A percentile compares a stretch with the other conserved stretches of the same genome.
These are phyloP conservation scores for Phytophthora hybrid DNA, from an alignment of 352 stramenopile species.

Conservation along the genomic window DNA sequence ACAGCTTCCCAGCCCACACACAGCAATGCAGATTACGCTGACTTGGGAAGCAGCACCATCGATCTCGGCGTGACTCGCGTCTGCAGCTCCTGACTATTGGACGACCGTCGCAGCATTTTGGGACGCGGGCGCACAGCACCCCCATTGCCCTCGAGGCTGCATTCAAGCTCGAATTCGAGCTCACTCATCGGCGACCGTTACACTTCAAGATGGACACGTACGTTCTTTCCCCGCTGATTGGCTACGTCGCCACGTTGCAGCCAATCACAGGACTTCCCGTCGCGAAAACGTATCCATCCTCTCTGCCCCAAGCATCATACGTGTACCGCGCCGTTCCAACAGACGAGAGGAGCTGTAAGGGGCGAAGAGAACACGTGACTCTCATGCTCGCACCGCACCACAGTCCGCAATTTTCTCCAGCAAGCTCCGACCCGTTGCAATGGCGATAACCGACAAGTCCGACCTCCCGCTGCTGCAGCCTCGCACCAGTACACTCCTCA, in stretches of 20 bases:
- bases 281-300: slow-evolving; percentile 26
- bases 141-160: neutral
- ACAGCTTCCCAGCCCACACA: neutral
- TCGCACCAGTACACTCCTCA: slow-evolving; percentile 21
- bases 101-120: slow-evolving; percentile 14
- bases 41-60: neutral
- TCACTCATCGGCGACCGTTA: slow-evolving; percentile 22
- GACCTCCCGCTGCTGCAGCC: slow-evolving; percentile 52
- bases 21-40: slow-evolving; percentile 1
- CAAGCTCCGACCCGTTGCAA: slow-evolving; percentile 5
- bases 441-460: slow-evolving; percentile 37
- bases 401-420: slow-evolving; percentile 32
- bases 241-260: slow-evolving; percentile 2
- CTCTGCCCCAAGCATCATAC: slow-evolving; percentile 9
- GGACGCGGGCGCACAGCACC: slow-evolving; percentile 1
- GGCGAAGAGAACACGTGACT: slow-evolving; percentile 19
- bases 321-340: slow-evolving; percentile 28
- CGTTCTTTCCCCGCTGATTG: slow-evolving; percentile 34
- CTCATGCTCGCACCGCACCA: neutral
- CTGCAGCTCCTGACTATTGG: slow-evolving; percentile 15
- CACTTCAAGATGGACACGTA: slow-evolving; percentile 25
- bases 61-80: slow-evolving; percentile 5
- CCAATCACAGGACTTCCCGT: slow-evolving; percentile 20
- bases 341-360: slow-evolving; percentile 28
- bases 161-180: too few species aligned